A percentile compares a stretch with the other conserved stretches of the same genome.
Evolutionary conservation across 73 alveolate species (phyloP).

Genomic region (Paramecium bursaria): DNA sequence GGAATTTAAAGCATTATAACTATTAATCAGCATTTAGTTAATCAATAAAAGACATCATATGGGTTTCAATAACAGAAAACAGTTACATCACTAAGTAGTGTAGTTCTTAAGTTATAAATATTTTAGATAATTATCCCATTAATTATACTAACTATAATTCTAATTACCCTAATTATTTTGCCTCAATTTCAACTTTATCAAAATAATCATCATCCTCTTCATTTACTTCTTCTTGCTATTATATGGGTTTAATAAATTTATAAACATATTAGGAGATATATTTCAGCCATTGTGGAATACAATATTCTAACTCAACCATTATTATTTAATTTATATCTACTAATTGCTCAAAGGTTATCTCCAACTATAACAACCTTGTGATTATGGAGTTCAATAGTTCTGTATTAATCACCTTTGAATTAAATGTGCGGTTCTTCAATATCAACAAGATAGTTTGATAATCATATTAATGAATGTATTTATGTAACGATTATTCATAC

Average conservation of each 20-base stretch:
- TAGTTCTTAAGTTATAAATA: not conserved
- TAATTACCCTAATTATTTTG: not conserved
- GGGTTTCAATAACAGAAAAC: slow-evolving; percentile 3
- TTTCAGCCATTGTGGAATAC: slow-evolving; percentile 20
- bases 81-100: not conserved
- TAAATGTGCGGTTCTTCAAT: slow-evolving; percentile 15
- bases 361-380: not conserved
- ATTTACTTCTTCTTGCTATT: not conserved
- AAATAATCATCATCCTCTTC: not conserved
- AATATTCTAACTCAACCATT: slow-evolving; percentile 37
- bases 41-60: slow-evolving; percentile 44
- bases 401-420: slow-evolving; percentile 32
- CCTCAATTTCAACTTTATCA: slow-evolving; percentile 38
- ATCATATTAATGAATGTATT: slow-evolving; percentile 21
- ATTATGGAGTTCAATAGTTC: not conserved
- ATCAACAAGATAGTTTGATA: not conserved
- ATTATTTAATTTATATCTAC: not conserved
- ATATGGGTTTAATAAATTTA: not conserved
- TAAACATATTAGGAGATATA: not conserved
- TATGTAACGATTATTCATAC: slow-evolving; percentile 7
- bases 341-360: slow-evolving; percentile 13
- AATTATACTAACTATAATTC: not conserved
- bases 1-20: slow-evolving; percentile 29
- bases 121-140: slow-evolving; percentile 16
- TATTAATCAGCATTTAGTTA: slow-evolving; percentile 20